Conservation (phyloP, 2,329 filamentous ascomycete genomes). For the Aspergillus latus region DNA sequence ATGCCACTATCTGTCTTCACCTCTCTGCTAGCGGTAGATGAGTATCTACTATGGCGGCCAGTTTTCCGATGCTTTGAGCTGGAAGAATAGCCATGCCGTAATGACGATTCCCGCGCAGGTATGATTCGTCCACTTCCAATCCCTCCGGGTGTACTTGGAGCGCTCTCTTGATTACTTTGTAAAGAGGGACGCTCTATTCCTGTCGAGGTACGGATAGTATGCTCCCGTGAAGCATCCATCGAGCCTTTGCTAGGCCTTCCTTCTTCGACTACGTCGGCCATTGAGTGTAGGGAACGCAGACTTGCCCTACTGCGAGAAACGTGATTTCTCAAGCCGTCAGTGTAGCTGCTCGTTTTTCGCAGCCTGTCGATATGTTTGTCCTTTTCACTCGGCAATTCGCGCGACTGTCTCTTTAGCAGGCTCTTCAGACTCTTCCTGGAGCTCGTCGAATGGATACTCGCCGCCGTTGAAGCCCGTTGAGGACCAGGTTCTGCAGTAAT, state of each 20-base stretch:
- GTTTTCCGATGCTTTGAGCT: slow-evolving; percentile 55
- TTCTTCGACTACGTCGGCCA: slow-evolving; percentile 46
- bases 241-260: slow-evolving; percentile 22
- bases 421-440: slow-evolving; percentile 42
- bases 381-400: slow-evolving; percentile 39
- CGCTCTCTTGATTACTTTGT: slow-evolving; percentile 28
- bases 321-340: slow-evolving; percentile 35
- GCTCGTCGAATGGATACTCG: slow-evolving; percentile 42
- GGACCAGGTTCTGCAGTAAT: slow-evolving; percentile 43
- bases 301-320: slow-evolving; percentile 39
- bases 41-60: slow-evolving; percentile 45
- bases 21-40: slow-evolving; percentile 41
- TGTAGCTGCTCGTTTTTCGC: slow-evolving; percentile 35
- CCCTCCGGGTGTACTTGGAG: slow-evolving; percentile 33
- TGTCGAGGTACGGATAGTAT: slow-evolving; percentile 24
- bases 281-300: slow-evolving; percentile 43
- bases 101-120: slow-evolving; percentile 66
- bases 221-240: slow-evolving; percentile 22
- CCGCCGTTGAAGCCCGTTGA: slow-evolving; percentile 34
- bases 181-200: slow-evolving; percentile 39
- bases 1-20: slow-evolving; percentile 41
- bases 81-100: slow-evolving; percentile 56
- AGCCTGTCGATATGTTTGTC: slow-evolving; percentile 35
- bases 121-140: slow-evolving; percentile 56
- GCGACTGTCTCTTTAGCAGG: slow-evolving; percentile 38